Evolutionary conservation across 495 filamentous ascomycete genomes (phyloP).

Genomic region (Penicillium fimorum): DNA sequence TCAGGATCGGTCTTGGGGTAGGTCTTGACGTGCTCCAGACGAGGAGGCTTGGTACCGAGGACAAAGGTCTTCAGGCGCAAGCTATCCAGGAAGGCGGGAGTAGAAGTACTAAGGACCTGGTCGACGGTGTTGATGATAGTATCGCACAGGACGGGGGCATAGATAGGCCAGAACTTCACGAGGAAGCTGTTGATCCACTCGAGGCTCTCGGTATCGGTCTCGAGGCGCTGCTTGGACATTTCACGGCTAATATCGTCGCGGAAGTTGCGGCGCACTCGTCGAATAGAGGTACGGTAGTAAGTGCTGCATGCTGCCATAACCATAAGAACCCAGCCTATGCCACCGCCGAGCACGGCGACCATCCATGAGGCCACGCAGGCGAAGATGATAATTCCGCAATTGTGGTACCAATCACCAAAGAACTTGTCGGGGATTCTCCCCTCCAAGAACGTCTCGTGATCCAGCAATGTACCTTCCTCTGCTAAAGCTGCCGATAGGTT

Average conservation of each 20-base stretch:
- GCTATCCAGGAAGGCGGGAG: constrained; percentile 90
- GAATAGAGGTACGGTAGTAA: constrained; percentile 95
- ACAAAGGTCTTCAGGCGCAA: constrained; percentile 87
- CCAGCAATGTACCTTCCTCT: constrained; percentile 67
- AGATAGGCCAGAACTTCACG: constrained; percentile 99
- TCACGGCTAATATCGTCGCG: constrained; percentile 93
- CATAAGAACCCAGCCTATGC: constrained; percentile 87
- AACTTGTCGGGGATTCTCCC: constrained; percentile 81
- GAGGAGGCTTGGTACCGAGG: constrained; percentile 89
- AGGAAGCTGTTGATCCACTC: constrained; percentile 99
- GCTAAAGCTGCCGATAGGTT: constrained; percentile 43
- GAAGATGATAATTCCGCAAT: constrained; percentile 87
- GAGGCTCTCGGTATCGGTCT: constrained; percentile 88
- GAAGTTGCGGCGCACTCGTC: constrained; percentile 91
- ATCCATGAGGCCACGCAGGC: constrained; percentile 90
- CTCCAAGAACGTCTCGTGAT: constrained; percentile 88
- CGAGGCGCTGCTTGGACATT: constrained; percentile 81
- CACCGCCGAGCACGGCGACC: constrained; percentile 82
- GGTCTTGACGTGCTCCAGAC: constrained; percentile 95
- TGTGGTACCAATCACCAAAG: constrained; percentile 98
- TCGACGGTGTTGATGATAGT: constrained; percentile 92
- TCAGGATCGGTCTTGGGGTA: constrained; percentile 96
- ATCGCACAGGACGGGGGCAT: constrained; percentile 86
- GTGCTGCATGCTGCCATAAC: constrained; percentile 90
- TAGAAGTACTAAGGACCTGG: constrained; percentile 87